Evolutionary conservation across 441 rosid species (phyloP).

Genomic region (Arabidopsis hybrid): DNA sequence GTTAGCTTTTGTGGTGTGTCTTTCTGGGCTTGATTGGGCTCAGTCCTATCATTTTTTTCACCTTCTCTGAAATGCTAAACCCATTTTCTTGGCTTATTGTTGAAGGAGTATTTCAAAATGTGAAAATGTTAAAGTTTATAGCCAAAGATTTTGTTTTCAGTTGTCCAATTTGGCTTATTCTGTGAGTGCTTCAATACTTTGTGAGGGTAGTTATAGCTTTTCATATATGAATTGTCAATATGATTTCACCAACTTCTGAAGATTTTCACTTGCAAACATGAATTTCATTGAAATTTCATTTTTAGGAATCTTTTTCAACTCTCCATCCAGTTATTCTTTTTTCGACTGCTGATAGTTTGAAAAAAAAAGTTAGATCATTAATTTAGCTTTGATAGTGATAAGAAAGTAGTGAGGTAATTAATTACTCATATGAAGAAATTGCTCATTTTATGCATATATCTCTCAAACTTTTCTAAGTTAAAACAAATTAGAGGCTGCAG

Average conservation of each 20-base stretch:
- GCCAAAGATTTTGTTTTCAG: background rate
- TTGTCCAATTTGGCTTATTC: background rate
- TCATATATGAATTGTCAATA: background rate
- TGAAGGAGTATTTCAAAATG: background rate
- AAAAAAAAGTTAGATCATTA: background rate
- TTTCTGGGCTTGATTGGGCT: slow-evolving; percentile 22
- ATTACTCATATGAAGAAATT: background rate
- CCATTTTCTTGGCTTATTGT: background rate
- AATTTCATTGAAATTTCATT: background rate
- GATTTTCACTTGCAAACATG: background rate
- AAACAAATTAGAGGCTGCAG: background rate
- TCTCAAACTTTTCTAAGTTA: background rate
- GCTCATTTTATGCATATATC: background rate
- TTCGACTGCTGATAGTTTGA: background rate
- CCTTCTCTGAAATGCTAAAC: no score
- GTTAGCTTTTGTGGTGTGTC: background rate
- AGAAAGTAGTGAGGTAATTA: background rate
- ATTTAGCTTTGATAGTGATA: background rate
- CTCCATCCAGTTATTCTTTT: background rate
- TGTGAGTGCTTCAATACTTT: background rate
- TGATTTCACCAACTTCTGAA: background rate
- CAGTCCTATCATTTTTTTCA: background rate
- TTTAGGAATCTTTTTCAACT: no score
- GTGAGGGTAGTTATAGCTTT: background rate
- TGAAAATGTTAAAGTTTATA: background rate